phyloP scores from a whole-genome alignment of 2,329 filamentous ascomycete genomes.

The Cladosporium sp. region DNA sequence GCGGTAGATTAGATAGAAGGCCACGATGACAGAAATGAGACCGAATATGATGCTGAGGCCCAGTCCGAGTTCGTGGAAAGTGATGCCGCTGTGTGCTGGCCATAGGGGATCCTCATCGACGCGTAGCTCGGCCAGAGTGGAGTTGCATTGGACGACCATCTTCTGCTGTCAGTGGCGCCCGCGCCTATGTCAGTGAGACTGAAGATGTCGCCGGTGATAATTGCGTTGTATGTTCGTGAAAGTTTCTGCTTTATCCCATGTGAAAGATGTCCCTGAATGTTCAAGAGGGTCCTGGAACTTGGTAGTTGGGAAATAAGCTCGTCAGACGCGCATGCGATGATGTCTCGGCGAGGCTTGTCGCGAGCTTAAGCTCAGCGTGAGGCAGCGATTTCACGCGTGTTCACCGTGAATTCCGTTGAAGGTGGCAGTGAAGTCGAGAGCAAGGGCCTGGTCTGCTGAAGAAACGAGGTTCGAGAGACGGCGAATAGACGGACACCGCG shows the following conservation, averaged over 20 bases:
- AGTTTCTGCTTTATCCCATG: background rate
- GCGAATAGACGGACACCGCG: background rate
- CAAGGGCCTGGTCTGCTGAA: background rate
- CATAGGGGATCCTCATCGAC: constrained; percentile 50
- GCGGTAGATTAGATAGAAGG: constrained; percentile 51
- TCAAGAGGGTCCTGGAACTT: background rate
- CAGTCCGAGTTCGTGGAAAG: constrained; percentile 55
- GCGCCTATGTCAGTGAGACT: background rate
- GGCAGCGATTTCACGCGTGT: background rate
- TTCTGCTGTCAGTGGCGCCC: constrained; percentile 4
- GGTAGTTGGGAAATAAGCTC: constrained; percentile 1
- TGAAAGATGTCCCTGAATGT: background rate
- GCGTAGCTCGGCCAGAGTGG: constrained; percentile 44
- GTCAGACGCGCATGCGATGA: background rate
- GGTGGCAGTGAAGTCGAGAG: background rate
- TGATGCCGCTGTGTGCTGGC: constrained; percentile 40
- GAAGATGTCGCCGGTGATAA: background rate
- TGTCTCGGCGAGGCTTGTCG: constrained; percentile 11
- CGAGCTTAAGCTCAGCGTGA: background rate
- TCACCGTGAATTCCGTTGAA: background rate
- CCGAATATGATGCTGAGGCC: constrained; percentile 52
- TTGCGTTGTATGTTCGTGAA: background rate
- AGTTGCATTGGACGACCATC: constrained; percentile 41
- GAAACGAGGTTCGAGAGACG: background rate
- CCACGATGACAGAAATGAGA: constrained; percentile 47